Base-by-base conservation (phyloP, 2,329 filamentous ascomycete genomes). In the Calonectria fujianensis region DNA sequence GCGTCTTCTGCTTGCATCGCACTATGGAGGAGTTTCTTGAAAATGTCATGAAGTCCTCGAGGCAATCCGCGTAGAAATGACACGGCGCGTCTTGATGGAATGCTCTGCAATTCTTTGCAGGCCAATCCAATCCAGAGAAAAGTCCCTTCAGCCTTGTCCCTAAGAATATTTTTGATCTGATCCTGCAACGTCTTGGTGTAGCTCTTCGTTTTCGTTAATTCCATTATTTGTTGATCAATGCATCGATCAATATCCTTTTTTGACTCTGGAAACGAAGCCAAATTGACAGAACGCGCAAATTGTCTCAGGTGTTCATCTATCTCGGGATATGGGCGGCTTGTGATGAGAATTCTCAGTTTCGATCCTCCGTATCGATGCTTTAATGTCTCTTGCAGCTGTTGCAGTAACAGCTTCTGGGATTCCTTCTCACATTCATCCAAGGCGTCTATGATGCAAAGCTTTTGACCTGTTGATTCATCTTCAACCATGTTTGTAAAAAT, bases 91-190 rank as follows among this genome's bases (percentile, higher is more conserved):
- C 78, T 80, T 20, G 76, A 79, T 24, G 72, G 75, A 32, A 75
- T 66, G 20, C 68, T 52, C 20, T 14, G 51, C 8, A 82, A 73
- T 24, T 78, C 78, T 48, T 75, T 51, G 48, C 80, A 80, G 11
- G 77, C 79, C 32, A 78, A 75, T 31, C 77, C 78, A 27, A 81
- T 69, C 79, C 78, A 82, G 14, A 81, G 73, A 32, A 81, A 82
- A 16, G 74, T 82, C 9, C 77, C 77, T 54, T 78, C 76, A 13
- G 78, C 77, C 35, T 79, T 82, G 20, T 74, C 67, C 54, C 72
- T 59, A 6, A 82, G 78, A 6, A 79, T 75, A 13, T 75, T 48
- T 8, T 64, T 75, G 16, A 81, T 59, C 37, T 78, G 65, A 0
- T 66, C 32, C 29, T 73, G 70, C 27, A 74, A 66, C 41, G 74